Percentiles rank a stretch among this genome's conserved stretches.
These are phyloP conservation scores for Penicillium freii DNA, from an alignment of 2,329 filamentous ascomycete genomes.

Conservation along the genomic window DNA sequence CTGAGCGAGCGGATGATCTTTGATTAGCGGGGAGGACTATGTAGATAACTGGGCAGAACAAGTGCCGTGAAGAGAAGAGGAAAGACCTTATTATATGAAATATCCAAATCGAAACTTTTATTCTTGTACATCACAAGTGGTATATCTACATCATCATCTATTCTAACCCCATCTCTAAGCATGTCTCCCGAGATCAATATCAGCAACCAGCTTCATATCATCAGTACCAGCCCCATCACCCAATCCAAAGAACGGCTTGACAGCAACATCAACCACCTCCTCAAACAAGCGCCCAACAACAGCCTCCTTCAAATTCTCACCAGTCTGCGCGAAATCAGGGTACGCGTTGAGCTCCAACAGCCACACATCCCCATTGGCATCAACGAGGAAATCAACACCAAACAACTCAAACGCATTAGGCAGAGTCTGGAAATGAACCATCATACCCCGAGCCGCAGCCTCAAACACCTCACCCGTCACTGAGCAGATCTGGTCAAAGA, in stretches of 20 bases:
- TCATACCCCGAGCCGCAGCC: constrained; percentile 78
- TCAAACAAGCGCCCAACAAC: constrained; percentile 76
- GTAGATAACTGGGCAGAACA: neutral
- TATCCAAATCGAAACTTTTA: constrained; percentile 2
- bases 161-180: constrained; percentile 14
- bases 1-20: neutral
- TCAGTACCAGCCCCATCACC: constrained; percentile 24
- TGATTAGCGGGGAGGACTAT: neutral
- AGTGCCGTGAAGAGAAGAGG: neutral
- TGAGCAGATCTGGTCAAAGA: constrained; percentile 71
- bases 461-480: constrained; percentile 79
- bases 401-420: constrained; percentile 89
- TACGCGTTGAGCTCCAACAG: constrained; percentile 93
- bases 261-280: constrained; percentile 65
- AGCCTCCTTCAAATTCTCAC: constrained; percentile 63
- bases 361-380: constrained; percentile 63
- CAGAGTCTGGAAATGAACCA: constrained; percentile 86
- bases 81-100: neutral
- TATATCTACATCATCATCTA: constrained; percentile 3
- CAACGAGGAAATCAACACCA: constrained; percentile 86
- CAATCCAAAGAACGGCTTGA: constrained; percentile 65
- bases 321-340: constrained; percentile 93
- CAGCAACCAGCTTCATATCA: constrained; percentile 40
- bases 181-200: constrained; percentile 43
- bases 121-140: constrained; percentile 9